A percentile compares a stretch with the other conserved stretches of the same genome.
Conservation (phyloP, 352 stramenopile genomes). For the Globisporangium rhizosaccharum region DNA sequence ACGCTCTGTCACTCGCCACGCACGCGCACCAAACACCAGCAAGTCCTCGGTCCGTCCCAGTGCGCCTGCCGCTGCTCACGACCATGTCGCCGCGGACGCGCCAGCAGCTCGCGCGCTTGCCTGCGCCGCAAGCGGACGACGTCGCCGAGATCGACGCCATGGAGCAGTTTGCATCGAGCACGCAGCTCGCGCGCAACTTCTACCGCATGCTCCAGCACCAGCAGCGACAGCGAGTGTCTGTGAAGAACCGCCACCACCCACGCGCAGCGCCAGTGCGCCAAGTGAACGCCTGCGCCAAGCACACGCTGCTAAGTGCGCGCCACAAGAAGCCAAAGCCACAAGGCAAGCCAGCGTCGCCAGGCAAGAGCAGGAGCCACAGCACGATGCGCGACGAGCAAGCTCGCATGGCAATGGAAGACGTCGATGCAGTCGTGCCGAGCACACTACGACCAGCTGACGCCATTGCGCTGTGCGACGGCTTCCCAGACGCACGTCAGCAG, state of each 20-base stretch:
- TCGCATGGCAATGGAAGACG: constrained; percentile 30
- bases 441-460: not conserved
- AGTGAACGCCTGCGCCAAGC: not conserved
- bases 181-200: constrained; percentile 20
- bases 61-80: constrained; percentile 35
- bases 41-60: not conserved
- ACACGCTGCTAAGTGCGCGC: not conserved
- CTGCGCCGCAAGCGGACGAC: constrained; percentile 28
- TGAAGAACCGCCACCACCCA: not conserved
- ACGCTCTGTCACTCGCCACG: not conserved
- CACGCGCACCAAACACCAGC: too few relatives aligned
- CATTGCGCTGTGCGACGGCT: not conserved
- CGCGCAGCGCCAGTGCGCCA: not conserved
- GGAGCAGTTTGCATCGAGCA: constrained; percentile 27
- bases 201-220: constrained; percentile 27
- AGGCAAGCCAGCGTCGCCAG: not conserved
- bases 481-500: not conserved
- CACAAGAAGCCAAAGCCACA: too few relatives aligned
- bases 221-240: not conserved
- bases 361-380: not conserved
- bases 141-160: constrained; percentile 35
- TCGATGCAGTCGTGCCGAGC: constrained; percentile 1
- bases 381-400: constrained; percentile 18
- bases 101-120: constrained; percentile 31
- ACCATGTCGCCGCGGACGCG: constrained; percentile 47